Conservation (phyloP, 805 yeast genomes). For the Hanseniaspora mollemarum region DNA sequence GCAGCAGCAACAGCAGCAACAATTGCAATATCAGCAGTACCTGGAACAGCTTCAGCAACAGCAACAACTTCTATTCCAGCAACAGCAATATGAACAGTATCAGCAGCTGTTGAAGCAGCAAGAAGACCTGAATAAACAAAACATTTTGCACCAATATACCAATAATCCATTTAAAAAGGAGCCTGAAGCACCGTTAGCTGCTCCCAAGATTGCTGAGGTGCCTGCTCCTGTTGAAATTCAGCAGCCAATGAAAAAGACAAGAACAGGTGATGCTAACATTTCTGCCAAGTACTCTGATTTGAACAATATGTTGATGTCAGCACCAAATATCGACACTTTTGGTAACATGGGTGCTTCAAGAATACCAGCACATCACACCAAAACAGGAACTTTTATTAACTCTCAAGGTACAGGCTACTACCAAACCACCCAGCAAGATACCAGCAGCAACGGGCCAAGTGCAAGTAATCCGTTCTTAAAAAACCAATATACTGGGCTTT, state of each 20-base stretch:
- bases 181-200: constrained; percentile 24
- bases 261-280: constrained; percentile 45
- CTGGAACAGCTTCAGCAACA: constrained; percentile 26
- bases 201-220: constrained; percentile 25
- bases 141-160: constrained; percentile 12
- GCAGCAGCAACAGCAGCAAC: constrained; percentile 25
- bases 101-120: constrained; percentile 37
- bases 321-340: constrained; percentile 88
- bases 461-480: constrained; percentile 36
- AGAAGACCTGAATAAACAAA: constrained; percentile 20
- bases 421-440: constrained; percentile 34
- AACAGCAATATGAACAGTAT: constrained; percentile 27
- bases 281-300: constrained; percentile 57
- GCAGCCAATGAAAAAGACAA: constrained; percentile 36
- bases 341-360: constrained; percentile 38
- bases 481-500: constrained; percentile 63
- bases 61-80: constrained; percentile 24
- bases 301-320: constrained; percentile 66
- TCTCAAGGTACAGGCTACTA: constrained; percentile 78
- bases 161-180: constrained; percentile 15
- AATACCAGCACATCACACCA: constrained; percentile 87
- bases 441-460: constrained; percentile 21
- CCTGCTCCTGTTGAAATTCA: constrained; percentile 17
- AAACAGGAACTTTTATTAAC: constrained; percentile 66
- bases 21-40: constrained; percentile 22